Evolutionary conservation across 768 basidiomycete species (phyloP).

Genomic region (Boletus subparvulus): DNA sequence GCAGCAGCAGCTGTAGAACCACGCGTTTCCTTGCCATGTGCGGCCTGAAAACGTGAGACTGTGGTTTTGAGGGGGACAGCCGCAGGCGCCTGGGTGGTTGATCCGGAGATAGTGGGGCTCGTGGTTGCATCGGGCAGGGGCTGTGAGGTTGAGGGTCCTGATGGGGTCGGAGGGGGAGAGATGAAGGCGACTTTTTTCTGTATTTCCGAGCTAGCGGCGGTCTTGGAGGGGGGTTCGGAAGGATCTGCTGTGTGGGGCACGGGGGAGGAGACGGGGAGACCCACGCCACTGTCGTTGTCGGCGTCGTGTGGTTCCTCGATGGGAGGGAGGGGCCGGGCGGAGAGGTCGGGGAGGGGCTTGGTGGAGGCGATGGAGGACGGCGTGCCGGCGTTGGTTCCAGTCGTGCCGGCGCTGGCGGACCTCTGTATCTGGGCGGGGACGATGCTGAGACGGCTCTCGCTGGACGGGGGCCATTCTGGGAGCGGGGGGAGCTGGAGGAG

Average conservation of each 20-base stretch:
- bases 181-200: slow-evolving; percentile 89
- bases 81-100: slow-evolving; percentile 26
- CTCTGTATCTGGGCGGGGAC: slow-evolving; percentile 28
- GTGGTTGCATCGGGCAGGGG: slow-evolving; percentile 49
- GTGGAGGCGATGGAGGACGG: slow-evolving; percentile 50
- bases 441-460: slow-evolving; percentile 23
- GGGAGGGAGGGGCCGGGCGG: slow-evolving; percentile 46
- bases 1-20: slow-evolving; percentile 64
- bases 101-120: slow-evolving; percentile 33
- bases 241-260: slow-evolving; percentile 22
- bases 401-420: slow-evolving; percentile 29
- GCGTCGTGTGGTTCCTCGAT: slow-evolving; percentile 43
- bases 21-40: slow-evolving; percentile 67
- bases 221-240: slow-evolving; percentile 27
- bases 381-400: slow-evolving; percentile 38
- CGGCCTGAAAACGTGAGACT: slow-evolving; percentile 73
- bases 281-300: slow-evolving; percentile 36
- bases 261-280: slow-evolving; percentile 36
- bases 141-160: slow-evolving; percentile 48
- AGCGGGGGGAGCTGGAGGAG: slow-evolving; percentile 59
- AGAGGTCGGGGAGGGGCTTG: slow-evolving; percentile 75
- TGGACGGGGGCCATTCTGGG: slow-evolving; percentile 62
- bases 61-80: slow-evolving; percentile 55
- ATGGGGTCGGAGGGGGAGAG: slow-evolving; percentile 73
- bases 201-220: slow-evolving; percentile 42